Percentiles rank a stretch among this genome's conserved stretches.
Conservation (phyloP, 345 rosid species). For the Eucalyptus sp. region DNA sequence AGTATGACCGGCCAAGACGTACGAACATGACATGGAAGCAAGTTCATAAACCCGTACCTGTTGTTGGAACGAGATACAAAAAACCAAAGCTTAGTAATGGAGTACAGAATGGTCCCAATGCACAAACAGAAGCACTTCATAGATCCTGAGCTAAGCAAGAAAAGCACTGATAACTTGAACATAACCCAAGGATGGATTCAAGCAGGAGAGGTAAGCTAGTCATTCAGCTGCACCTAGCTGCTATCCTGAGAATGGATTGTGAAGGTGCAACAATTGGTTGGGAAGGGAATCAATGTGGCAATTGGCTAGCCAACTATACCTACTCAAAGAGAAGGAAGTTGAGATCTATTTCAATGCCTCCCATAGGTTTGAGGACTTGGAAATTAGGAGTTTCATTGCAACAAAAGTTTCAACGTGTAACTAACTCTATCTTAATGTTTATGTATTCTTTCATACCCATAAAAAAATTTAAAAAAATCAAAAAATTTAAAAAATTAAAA, state of each 20-base stretch:
- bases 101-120: neutral
- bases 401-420: neutral
- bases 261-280: neutral
- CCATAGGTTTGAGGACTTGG: neutral
- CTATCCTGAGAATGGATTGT: neutral
- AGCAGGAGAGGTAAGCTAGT: neutral
- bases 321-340: neutral
- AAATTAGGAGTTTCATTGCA: neutral
- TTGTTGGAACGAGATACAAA: conserved; percentile 5
- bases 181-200: neutral
- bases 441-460: neutral
- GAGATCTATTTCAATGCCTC: neutral
- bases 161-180: neutral
- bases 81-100: neutral
- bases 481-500: neutral
- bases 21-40: conserved; percentile 87
- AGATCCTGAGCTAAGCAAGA: neutral
- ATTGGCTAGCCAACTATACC: neutral
- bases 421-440: neutral
- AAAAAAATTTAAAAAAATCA: no score
- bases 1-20: conserved; percentile 75
- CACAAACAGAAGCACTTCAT: neutral
- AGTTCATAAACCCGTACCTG: conserved; percentile 92
- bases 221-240: neutral
- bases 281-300: neutral